Evolutionary conservation across 495 filamentous ascomycete species (phyloP).

Genomic region (Penicillium antarcticum): DNA sequence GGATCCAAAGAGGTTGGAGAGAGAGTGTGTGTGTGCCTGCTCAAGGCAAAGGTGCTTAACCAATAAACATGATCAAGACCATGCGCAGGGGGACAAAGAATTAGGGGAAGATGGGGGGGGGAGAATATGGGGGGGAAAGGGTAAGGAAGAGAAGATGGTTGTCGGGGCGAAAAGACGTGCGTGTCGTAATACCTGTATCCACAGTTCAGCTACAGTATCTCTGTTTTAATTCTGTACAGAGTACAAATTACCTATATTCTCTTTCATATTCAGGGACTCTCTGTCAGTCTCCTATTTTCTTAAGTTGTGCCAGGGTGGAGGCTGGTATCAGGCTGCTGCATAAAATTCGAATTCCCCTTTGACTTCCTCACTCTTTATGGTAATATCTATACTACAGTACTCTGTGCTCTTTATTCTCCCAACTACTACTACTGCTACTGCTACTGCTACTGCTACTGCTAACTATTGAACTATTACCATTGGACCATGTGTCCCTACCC

Average conservation of each 20-base stretch:
- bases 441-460: too few relatives aligned
- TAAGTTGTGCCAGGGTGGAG: neutral
- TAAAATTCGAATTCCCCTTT: neutral
- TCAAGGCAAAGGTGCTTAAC: slow-evolving; percentile 11
- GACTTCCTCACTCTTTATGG: too few relatives aligned
- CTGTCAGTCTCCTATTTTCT: too few relatives aligned
- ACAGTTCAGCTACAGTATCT: slow-evolving; percentile 18
- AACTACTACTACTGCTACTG: too few relatives aligned
- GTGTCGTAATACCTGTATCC: slow-evolving; percentile 23
- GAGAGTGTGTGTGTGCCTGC: neutral
- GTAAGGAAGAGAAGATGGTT: slow-evolving; percentile 8
- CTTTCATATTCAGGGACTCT: too few relatives aligned
- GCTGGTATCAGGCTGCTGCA: slow-evolving; percentile 1
- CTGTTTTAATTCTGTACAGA: too few relatives aligned
- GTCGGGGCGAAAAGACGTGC: slow-evolving; percentile 18
- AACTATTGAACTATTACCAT: too few relatives aligned
- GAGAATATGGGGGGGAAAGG: neutral
- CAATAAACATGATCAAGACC: slow-evolving; percentile 14
- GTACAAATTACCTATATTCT: too few relatives aligned
- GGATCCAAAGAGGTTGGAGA: slow-evolving; percentile 13
- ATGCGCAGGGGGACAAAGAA: neutral
- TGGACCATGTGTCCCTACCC: too few relatives aligned
- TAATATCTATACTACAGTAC: too few relatives aligned
- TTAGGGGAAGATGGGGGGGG: slow-evolving; percentile 3
- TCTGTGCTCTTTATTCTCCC: too few relatives aligned